These are phyloP conservation scores for Monosporascus sp. DNA, from an alignment of 2,329 filamentous ascomycete genomes.

Conservation along the genomic window DNA sequence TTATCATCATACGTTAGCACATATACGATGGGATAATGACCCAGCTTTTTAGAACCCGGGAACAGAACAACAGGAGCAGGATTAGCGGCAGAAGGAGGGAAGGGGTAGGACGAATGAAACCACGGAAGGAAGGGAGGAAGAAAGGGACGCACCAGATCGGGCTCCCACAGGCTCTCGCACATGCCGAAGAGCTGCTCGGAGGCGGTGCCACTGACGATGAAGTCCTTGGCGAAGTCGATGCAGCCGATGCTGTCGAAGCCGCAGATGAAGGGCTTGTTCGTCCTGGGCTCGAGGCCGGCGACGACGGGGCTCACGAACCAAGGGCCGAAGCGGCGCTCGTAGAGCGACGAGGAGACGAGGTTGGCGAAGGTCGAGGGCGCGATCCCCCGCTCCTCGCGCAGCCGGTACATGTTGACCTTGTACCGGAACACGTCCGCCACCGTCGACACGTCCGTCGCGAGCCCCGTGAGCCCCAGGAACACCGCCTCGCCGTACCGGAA, in stretches of 20 bases:
- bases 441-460: constrained; percentile 91
- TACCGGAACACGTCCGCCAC: constrained; percentile 97
- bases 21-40: too few species aligned
- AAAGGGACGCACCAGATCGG: constrained; percentile 69
- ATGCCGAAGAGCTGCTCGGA: constrained; percentile 98
- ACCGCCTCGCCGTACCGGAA: constrained; percentile 87
- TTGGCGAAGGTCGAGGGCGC: constrained; percentile 93
- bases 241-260: constrained; percentile 99
- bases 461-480: constrained; percentile 91
- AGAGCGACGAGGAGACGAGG: constrained; percentile 83
- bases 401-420: constrained; percentile 99
- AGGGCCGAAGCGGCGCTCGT: constrained; percentile 92
- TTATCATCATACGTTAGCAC: neutral
- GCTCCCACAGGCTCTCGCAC: constrained; percentile 97
- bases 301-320: constrained; percentile 96
- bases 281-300: constrained; percentile 90
- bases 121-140: neutral
- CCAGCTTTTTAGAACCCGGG: neutral
- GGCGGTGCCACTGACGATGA: constrained; percentile 94
- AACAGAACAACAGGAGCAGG: neutral
- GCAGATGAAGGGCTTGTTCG: constrained; percentile 93
- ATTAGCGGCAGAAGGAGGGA: neutral
- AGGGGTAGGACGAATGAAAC: neutral
- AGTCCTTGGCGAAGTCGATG: constrained; percentile 99
- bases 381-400: constrained; percentile 96